Conservation (phyloP, 73 alveolate species). For the Urostyla sp. region DNA sequence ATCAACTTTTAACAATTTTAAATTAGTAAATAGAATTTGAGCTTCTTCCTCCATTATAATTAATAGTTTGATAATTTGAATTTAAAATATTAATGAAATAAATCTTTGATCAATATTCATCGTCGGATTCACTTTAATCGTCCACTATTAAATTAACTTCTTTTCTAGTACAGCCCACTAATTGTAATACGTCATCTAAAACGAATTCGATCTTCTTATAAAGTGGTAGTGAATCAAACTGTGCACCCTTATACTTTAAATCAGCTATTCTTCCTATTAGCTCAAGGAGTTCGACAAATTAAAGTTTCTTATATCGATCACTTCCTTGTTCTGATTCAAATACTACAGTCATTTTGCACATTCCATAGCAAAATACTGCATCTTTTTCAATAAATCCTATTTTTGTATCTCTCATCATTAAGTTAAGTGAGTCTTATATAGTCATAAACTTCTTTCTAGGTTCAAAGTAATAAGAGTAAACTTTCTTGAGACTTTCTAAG, state of each 20-base stretch:
- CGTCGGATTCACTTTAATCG: slow-evolving; percentile 58
- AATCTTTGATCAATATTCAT: slow-evolving; percentile 35
- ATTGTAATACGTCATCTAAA: slow-evolving; percentile 50
- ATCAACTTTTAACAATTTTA: slow-evolving; percentile 43
- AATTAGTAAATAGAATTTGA: slow-evolving; percentile 44
- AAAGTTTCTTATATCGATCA: slow-evolving; percentile 18
- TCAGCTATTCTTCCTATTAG: slow-evolving; percentile 62
- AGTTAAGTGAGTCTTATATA: slow-evolving; percentile 46
- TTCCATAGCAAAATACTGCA: slow-evolving; percentile 62
- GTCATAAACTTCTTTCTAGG: slow-evolving; percentile 65
- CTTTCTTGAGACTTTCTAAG: slow-evolving; percentile 42
- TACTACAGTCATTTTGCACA: slow-evolving; percentile 63
- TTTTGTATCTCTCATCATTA: slow-evolving; percentile 42
- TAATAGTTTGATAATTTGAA: background rate
- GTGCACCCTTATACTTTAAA: slow-evolving; percentile 4
- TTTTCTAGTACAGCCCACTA: slow-evolving; percentile 35
- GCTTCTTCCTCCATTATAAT: slow-evolving; percentile 52
- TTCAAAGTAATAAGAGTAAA: slow-evolving; percentile 35
- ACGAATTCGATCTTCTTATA: slow-evolving; percentile 35
- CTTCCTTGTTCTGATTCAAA: slow-evolving; percentile 45
- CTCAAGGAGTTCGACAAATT: slow-evolving; percentile 66
- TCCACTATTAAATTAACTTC: slow-evolving; percentile 62
- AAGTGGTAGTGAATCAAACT: slow-evolving; percentile 25
- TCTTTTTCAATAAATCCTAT: slow-evolving; percentile 60
- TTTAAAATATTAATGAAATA: background rate